A percentile compares a stretch with the other conserved stretches of the same genome.
Evolutionary conservation across 345 rosid genomes (phyloP).

Genomic region (Salix arbutifolia): DNA sequence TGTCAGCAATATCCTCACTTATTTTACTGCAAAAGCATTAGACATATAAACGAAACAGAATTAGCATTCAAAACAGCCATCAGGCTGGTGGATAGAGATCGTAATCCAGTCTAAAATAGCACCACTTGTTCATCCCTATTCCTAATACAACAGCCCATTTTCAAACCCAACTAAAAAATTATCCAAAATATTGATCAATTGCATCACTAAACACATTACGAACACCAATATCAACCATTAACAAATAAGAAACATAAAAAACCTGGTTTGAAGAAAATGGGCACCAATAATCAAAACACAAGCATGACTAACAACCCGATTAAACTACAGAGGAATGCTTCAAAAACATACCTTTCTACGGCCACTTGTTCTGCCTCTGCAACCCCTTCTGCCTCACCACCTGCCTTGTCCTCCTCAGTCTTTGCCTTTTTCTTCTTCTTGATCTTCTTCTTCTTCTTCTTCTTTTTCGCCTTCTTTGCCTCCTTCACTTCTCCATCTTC

Average conservation of each 20-base stretch:
- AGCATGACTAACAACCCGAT: background rate
- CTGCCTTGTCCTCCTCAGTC: conserved; percentile 9
- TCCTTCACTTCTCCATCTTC: background rate
- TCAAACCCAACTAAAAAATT: background rate
- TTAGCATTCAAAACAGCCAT: background rate
- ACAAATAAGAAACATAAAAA: background rate
- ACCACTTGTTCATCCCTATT: background rate
- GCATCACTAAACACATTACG: background rate
- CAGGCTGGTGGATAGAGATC: background rate
- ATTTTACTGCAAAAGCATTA: conserved; percentile 44
- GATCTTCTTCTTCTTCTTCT: conserved; percentile 16
- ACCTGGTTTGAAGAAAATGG: background rate
- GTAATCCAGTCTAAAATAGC: background rate
- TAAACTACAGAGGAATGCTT: background rate
- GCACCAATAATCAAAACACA: background rate
- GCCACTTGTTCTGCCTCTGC: conserved; percentile 1
- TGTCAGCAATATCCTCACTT: conserved; percentile 43
- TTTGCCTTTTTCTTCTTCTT: conserved; percentile 7
- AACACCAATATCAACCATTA: background rate
- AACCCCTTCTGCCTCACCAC: conserved; percentile 5
- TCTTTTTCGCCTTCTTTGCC: conserved; percentile 9
- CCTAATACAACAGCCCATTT: background rate
- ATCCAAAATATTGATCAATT: background rate
- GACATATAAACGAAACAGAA: background rate
- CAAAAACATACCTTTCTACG: conserved; percentile 9